Percentiles rank a stretch among this genome's conserved stretches.
Evolutionary conservation across 192 early-diverging fungal species (phyloP).

Genomic region (Backusella westeae): DNA sequence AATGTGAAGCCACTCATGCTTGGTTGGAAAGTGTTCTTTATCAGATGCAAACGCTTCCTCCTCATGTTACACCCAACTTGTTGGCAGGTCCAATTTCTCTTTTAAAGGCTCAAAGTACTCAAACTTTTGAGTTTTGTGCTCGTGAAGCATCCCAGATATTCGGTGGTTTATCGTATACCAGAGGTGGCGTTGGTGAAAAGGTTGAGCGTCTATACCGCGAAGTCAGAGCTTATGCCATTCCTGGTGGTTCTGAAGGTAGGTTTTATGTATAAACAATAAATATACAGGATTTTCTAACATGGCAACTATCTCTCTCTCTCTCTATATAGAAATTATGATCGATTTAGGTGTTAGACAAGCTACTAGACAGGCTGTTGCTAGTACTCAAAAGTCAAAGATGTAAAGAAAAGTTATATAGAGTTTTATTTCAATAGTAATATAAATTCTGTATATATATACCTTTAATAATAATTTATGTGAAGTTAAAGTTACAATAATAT

Average conservation of each 20-base stretch:
- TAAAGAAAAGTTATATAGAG: background rate
- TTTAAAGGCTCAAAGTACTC: slow-evolving; percentile 79
- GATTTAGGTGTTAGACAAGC: slow-evolving; percentile 78
- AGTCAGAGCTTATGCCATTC: slow-evolving; percentile 78
- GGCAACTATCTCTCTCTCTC: no score
- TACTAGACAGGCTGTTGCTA: slow-evolving; percentile 44
- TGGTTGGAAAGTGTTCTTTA: slow-evolving; percentile 78
- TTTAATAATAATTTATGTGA: background rate
- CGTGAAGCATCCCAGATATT: slow-evolving; percentile 87
- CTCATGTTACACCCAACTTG: slow-evolving; percentile 60
- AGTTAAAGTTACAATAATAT: background rate
- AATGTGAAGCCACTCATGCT: slow-evolving; percentile 79
- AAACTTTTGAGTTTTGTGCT: slow-evolving; percentile 84
- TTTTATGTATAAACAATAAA: background rate
- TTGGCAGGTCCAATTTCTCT: slow-evolving; percentile 84
- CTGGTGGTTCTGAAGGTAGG: slow-evolving; percentile 69
- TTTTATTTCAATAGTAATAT: background rate
- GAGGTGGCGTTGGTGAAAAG: slow-evolving; percentile 65
- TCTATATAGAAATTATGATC: slow-evolving; percentile 65
- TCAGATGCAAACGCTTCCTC: slow-evolving; percentile 65
- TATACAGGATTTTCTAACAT: background rate
- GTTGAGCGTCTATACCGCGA: slow-evolving; percentile 83
- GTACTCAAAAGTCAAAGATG: background rate
- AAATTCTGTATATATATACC: background rate
- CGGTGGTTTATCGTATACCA: slow-evolving; percentile 74